A percentile compares a stretch with the other conserved stretches of the same genome.
These are phyloP conservation scores for Dalbergia oliveri DNA, from an alignment of 306 rosid species.

Conservation along the genomic window DNA sequence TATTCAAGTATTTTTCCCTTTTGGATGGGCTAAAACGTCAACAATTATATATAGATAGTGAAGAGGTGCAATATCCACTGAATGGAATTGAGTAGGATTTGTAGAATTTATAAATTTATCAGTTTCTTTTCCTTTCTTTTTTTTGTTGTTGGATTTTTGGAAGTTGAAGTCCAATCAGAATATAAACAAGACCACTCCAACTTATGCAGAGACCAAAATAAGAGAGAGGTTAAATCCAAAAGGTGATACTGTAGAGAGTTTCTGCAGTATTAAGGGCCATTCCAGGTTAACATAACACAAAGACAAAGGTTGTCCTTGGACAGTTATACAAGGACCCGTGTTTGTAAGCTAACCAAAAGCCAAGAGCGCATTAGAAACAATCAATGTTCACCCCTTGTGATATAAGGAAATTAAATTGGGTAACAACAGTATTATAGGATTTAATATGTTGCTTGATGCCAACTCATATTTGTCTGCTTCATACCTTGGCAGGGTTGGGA, in stretches of 20 bases:
- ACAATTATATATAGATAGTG: background rate
- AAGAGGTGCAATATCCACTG: slow-evolving; percentile 43
- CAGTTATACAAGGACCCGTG: slow-evolving; percentile 41
- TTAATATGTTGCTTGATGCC: slow-evolving; percentile 41
- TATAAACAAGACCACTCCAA: background rate
- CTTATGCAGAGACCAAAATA: slow-evolving; percentile 16
- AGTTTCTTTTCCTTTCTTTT: background rate
- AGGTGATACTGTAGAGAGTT: slow-evolving; percentile 21
- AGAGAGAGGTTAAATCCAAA: slow-evolving; percentile 2
- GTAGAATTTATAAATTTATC: background rate
- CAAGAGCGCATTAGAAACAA: slow-evolving; percentile 53
- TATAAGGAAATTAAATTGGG: slow-evolving; percentile 16
- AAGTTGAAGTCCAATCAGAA: background rate
- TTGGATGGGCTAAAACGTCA: slow-evolving; percentile 41
- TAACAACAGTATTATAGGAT: background rate
- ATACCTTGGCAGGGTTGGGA: slow-evolving; percentile 38
- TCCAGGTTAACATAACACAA: background rate
- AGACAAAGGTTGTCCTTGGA: slow-evolving; percentile 43
- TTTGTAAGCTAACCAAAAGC: slow-evolving; percentile 42
- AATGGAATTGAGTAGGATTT: slow-evolving; percentile 54
- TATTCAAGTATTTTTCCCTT: slow-evolving; percentile 31
- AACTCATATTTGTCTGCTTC: slow-evolving; percentile 49
- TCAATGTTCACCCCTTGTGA: slow-evolving; percentile 49
- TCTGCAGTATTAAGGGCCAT: slow-evolving; percentile 37
- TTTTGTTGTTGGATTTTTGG: background rate